Evolutionary conservation across 2,329 filamentous ascomycete genomes (phyloP), one percentile per base, ranked within the genome.

Genomic region (Colletotrichum siamense): DNA sequence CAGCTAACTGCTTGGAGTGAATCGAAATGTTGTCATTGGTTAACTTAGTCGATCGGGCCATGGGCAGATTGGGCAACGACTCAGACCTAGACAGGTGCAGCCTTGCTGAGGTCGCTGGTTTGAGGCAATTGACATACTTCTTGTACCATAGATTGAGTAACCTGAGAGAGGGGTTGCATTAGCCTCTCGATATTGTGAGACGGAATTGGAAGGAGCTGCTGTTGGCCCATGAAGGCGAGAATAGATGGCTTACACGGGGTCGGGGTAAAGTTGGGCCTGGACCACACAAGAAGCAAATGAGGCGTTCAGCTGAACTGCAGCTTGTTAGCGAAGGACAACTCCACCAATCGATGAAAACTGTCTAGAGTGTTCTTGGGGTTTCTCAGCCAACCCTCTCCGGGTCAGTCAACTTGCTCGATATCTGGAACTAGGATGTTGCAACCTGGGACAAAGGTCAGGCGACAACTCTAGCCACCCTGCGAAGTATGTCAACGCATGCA

Each of bases 231-330:
- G 18, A 26, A 62, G 15, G 12, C 36, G 6, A 4, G 55, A 2
- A 22, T 39, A 66, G 24, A 72, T 62, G 52, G 52, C 73, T 67
- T 62, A 72, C 52, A 66, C 10, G 61, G 69, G 66, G 62, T 72
- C 68, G 73, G 69, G 69, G 69, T 32, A 55, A 72, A 55, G 28
- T 32, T 62, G 30, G 64, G 34, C 26, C 69, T 62, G 24, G 30
- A 22, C 62, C 69, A 44, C 55, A 36, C 28, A 36, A 67, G 28
- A 67, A 61, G 69, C 52, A 67, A 75, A 32, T 28, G 52, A 52
- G 34, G 34, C 36, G 22, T 72, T 67, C 72, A 71, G 72, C 62
- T 75, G 72, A 75, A 62, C 57, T 72, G 72, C 68, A 72, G 44
- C 28, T 49, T 22, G 24, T 13, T 3, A 6, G 9, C 13, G 6